Base-by-base conservation (phyloP, 768 basidiomycete species). In the Lanmaoa rubissima region DNA sequence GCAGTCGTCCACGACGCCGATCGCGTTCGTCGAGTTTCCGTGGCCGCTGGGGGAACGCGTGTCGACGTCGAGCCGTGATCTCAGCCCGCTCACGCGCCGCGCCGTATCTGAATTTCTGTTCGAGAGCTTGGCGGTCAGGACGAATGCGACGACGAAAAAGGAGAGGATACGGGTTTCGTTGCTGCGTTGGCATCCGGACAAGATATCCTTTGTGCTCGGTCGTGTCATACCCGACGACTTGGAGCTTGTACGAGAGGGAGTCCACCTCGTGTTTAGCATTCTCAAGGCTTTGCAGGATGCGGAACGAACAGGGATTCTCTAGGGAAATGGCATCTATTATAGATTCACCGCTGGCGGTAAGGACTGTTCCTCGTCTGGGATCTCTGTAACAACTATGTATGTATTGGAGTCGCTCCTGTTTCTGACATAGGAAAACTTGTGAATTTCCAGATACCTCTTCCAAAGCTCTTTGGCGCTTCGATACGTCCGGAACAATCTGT, bases 101-200 rank as follows among this genome's bases (percentile, higher is more conserved):
- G 66, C 71, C 1, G 69, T 88, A 11, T 69, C 80, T 19, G 72
- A 74, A 0, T 88, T 88, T 58, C 61, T 88, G 5, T 71, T 84
- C 32, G 78, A 76, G 8, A 65, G 73, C 13, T 69, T 82, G 54
- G 66, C 62, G 49, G 76, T 84, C 5, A 67, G 79, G 47, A 71
- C 73, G 21, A 76, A 72, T 32, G 70, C 60, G 0, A 72, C 71
- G 36, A 79, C 79, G 53, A 74, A 65, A 61, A 82, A 78, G 69
- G 83, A 84, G 43, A 73, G 80, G 40, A 71, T 90, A 7, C 77
- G 87, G 35, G 77, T 76, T 47, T 82, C 85, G 1, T 69, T 91
- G 43, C 69, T 90, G 54, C 77, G 84, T 10, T 88, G 85, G 81
- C 86, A 87, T 64, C 86, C 87, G 1, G 86, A 88, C 66, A 87